A percentile compares a stretch with the other conserved stretches of the same genome.
Evolutionary conservation across 1,284 basidiomycete species (phyloP).

Genomic region (Agroathelia rolfsii): DNA sequence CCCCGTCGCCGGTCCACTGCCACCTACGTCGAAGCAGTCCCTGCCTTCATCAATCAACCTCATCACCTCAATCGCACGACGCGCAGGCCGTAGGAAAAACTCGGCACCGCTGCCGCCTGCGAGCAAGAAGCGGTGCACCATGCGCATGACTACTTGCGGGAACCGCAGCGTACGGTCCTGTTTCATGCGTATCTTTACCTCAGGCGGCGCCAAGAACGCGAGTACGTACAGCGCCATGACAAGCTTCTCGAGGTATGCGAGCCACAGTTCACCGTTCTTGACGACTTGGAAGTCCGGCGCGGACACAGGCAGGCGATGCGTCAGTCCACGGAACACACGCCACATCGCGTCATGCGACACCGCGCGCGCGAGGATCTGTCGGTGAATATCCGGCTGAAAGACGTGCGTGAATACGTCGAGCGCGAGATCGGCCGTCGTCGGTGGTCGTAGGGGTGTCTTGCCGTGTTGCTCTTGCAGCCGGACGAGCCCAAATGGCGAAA

Average conservation of each 20-base stretch:
- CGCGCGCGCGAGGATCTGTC: slow-evolving; percentile 56
- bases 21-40: slow-evolving; percentile 66
- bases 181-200: slow-evolving; percentile 64
- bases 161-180: slow-evolving; percentile 47
- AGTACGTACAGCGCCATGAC: slow-evolving; percentile 80
- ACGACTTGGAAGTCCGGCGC: slow-evolving; percentile 70
- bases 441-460: slow-evolving; percentile 37
- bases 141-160: slow-evolving; percentile 51
- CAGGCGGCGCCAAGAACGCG: slow-evolving; percentile 72
- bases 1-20: slow-evolving; percentile 37
- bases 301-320: slow-evolving; percentile 75
- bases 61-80: slow-evolving; percentile 76
- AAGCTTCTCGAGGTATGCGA: slow-evolving; percentile 73
- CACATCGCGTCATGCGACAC: slow-evolving; percentile 54
- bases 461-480: slow-evolving; percentile 45
- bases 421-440: slow-evolving; percentile 63
- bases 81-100: slow-evolving; percentile 55
- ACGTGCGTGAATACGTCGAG: slow-evolving; percentile 78
- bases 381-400: slow-evolving; percentile 70
- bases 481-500: slow-evolving; percentile 55
- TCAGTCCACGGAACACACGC: slow-evolving; percentile 56
- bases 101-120: slow-evolving; percentile 37
- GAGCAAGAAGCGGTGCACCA: slow-evolving; percentile 51
- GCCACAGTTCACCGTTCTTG: slow-evolving; percentile 55
- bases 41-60: slow-evolving; percentile 75